phyloP scores from a whole-genome alignment of 2,329 filamentous ascomycete species.

The Penicillium italicum region DNA sequence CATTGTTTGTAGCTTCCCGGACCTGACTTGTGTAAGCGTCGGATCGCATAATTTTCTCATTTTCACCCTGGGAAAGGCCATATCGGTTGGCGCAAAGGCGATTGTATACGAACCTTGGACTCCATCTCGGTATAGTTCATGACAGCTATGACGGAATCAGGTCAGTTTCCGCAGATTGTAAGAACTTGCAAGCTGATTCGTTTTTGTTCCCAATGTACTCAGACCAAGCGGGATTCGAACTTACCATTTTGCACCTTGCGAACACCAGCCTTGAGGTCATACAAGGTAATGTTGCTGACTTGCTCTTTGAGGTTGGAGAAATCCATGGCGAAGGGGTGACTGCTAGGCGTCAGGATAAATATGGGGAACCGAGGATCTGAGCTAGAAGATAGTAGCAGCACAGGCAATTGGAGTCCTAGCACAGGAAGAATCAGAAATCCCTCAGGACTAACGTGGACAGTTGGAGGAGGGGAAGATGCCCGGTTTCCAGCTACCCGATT shows the following conservation, averaged over 20 bases:
- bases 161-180: constrained; percentile 8
- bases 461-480: constrained; percentile 17
- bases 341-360: constrained; percentile 10
- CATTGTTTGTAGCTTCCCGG: constrained; percentile 97
- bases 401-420: constrained; percentile 12
- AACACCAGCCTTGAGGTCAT: constrained; percentile 91
- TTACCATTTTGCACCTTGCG: constrained; percentile 95
- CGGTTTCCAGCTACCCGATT: constrained; percentile 27
- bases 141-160: constrained; percentile 59
- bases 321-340: constrained; percentile 62
- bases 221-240: constrained; percentile 21
- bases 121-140: constrained; percentile 99
- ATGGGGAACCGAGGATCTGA: background rate
- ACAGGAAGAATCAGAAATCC: constrained; percentile 15
- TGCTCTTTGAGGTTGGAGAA: constrained; percentile 78
- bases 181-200: constrained; percentile 1
- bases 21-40: constrained; percentile 55
- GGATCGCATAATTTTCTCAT: background rate
- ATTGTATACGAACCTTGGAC: constrained; percentile 50
- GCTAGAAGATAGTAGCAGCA: background rate
- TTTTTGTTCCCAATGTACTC: background rate
- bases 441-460: constrained; percentile 14
- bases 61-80: background rate
- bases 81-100: constrained; percentile 9
- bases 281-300: constrained; percentile 87